A percentile compares a stretch with the other conserved stretches of the same genome.
phyloP scores from a whole-genome alignment of 805 yeast species.

The Yueomyces sp. region DNA sequence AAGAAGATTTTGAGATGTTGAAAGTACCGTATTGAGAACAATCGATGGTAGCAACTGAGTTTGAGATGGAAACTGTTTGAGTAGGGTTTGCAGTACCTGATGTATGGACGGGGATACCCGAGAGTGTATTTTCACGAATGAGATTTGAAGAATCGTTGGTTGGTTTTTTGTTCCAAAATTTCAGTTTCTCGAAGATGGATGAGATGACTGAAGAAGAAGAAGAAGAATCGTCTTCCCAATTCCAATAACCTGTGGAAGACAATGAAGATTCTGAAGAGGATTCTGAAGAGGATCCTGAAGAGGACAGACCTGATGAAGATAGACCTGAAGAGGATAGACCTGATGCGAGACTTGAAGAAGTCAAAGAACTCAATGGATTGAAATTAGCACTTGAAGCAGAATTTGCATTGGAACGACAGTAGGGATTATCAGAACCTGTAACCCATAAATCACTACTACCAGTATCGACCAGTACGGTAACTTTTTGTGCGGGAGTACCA shows the following conservation, averaged over 20 bases:
- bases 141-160: not conserved
- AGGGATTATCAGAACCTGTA: slow-evolving; percentile 24
- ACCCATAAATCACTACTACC: slow-evolving; percentile 41
- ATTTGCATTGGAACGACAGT: slow-evolving; percentile 8
- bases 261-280: not conserved
- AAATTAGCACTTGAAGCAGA: not conserved
- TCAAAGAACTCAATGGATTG: too few relatives aligned
- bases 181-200: not conserved
- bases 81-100: not conserved
- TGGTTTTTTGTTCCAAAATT: not conserved
- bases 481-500: slow-evolving; percentile 33
- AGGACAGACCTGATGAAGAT: not conserved
- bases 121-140: not conserved
- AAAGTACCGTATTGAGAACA: slow-evolving; percentile 31
- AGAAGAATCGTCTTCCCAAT: not conserved
- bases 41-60: slow-evolving; percentile 7
- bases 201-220: not conserved
- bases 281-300: not conserved
- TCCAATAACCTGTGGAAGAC: not conserved
- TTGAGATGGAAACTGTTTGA: not conserved
- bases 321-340: not conserved
- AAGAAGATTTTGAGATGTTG: slow-evolving; percentile 19
- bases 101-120: too few relatives aligned
- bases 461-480: slow-evolving; percentile 33
- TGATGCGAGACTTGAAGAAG: not conserved